Evolutionary conservation across 2,329 filamentous ascomycete species (phyloP).

Genomic region (Botrytis cinerea): DNA sequence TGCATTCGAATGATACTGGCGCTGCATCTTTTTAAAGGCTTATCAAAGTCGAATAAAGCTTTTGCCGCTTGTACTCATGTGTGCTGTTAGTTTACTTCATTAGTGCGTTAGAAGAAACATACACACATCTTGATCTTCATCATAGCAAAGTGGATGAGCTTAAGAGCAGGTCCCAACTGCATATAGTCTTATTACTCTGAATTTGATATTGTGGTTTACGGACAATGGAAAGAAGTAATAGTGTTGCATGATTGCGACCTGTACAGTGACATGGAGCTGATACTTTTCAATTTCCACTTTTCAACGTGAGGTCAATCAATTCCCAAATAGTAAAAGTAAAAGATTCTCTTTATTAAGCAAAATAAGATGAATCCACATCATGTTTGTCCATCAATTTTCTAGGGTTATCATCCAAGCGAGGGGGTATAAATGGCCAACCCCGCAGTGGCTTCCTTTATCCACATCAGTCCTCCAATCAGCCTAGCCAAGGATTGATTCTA

Average conservation of each 20-base stretch:
- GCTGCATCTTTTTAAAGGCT: neutral
- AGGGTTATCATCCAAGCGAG: neutral
- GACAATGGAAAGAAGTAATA: neutral
- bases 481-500: neutral
- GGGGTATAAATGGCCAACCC: neutral
- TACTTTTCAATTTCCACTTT: neutral
- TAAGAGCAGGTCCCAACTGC: neutral
- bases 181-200: neutral
- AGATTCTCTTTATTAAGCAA: too few species aligned
- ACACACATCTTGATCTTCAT: neutral
- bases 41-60: neutral
- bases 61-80: neutral
- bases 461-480: neutral
- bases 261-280: neutral
- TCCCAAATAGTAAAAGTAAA: too few species aligned
- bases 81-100: neutral
- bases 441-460: neutral
- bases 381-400: neutral
- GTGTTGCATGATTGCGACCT: neutral
- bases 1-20: neutral
- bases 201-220: neutral
- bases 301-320: neutral
- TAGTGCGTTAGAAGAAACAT: neutral
- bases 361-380: too few species aligned
- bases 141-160: neutral